Evolutionary conservation across 2,329 filamentous ascomycete genomes (phyloP).

Genomic region (Aspergillus sp.): DNA sequence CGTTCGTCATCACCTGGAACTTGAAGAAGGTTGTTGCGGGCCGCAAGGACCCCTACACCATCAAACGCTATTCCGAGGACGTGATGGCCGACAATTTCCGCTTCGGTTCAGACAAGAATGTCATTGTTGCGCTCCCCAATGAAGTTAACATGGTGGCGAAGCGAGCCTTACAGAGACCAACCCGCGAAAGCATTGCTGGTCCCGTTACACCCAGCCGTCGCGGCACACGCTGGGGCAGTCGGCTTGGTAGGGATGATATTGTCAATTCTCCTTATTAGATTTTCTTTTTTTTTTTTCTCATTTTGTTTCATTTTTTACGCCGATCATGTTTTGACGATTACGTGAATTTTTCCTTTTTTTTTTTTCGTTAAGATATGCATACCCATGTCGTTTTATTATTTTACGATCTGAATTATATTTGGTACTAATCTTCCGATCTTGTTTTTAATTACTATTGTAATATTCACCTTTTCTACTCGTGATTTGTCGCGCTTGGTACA

Average conservation of each 20-base stretch:
- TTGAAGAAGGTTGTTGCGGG: slow-evolving; percentile 83
- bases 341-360: neutral
- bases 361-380: slow-evolving; percentile 3
- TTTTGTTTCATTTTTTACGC: slow-evolving; percentile 5
- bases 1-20: slow-evolving; percentile 96
- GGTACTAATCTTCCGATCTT: neutral
- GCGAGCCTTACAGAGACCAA: slow-evolving; percentile 79
- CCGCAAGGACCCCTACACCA: slow-evolving; percentile 84
- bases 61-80: slow-evolving; percentile 93
- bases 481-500: neutral
- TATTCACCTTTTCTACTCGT: neutral
- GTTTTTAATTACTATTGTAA: neutral
- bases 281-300: slow-evolving; percentile 2
- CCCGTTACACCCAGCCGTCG: slow-evolving; percentile 48
- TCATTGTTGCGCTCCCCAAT: slow-evolving; percentile 94
- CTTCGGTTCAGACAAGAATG: slow-evolving; percentile 94
- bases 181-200: slow-evolving; percentile 83
- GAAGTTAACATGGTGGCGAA: slow-evolving; percentile 98
- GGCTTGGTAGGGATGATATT: slow-evolving; percentile 75
- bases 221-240: slow-evolving; percentile 34
- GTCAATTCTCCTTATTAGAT: slow-evolving; percentile 69
- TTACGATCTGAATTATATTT: neutral
- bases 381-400: slow-evolving; percentile 8
- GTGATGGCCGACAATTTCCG: slow-evolving; percentile 99
- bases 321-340: slow-evolving; percentile 6